Evolutionary conservation across 164 flowering plant species (phyloP).

Genomic region (Buxus sempervirens): DNA sequence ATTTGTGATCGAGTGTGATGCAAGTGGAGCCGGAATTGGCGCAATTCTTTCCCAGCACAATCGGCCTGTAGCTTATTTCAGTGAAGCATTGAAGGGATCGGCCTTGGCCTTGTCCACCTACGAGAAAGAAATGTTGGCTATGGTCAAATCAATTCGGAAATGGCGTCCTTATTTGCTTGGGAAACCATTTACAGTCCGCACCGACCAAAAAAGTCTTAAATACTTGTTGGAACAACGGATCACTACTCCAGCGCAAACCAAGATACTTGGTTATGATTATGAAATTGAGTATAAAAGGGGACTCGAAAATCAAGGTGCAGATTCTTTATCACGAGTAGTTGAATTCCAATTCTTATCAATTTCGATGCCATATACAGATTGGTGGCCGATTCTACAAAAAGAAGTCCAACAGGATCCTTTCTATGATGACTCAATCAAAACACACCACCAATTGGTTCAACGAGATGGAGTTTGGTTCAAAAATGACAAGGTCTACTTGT

Average conservation of each 20-base stretch:
- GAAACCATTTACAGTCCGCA: constrained; percentile 6
- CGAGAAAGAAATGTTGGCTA: constrained; percentile 10
- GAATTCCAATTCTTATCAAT: too few species aligned
- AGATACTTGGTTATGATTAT: too few species aligned
- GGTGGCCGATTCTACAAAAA: too few species aligned
- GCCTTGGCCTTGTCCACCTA: constrained; percentile 1
- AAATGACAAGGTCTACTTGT: too few species aligned
- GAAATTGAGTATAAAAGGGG: too few species aligned
- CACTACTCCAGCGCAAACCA: background rate
- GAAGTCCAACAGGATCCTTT: too few species aligned
- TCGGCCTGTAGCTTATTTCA: background rate
- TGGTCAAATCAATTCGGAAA: background rate
- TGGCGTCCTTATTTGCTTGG: background rate
- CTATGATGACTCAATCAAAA: too few species aligned
- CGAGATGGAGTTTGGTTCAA: too few species aligned
- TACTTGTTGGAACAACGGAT: constrained; percentile 1
- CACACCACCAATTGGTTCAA: too few species aligned
- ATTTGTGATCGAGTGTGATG: background rate
- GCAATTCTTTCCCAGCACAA: constrained; percentile 2
- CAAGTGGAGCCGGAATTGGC: background rate
- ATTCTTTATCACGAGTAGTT: too few species aligned
- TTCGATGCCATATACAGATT: too few species aligned
- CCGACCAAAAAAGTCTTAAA: constrained; percentile 5
- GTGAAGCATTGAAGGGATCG: background rate
- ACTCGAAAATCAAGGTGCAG: too few species aligned